These are phyloP conservation scores for Erucastrum elatum DNA, from an alignment of 345 rosid species.

Conservation along the genomic window DNA sequence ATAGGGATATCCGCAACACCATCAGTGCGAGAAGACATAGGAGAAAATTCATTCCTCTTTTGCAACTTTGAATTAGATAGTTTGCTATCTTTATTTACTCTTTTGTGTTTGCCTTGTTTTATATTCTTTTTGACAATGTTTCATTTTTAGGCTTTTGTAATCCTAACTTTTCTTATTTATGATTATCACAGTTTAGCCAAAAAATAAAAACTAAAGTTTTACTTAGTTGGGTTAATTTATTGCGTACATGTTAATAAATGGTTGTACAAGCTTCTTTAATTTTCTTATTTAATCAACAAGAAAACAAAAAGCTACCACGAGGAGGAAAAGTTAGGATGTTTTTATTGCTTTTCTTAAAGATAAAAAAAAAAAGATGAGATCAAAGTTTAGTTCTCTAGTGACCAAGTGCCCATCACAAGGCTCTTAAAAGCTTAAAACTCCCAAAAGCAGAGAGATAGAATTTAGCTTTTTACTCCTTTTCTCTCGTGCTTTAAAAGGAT, in stretches of 20 bases:
- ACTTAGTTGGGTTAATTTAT: conserved; percentile 2
- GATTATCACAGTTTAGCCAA: no score
- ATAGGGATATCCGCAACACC: no score
- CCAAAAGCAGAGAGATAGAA: conserved; percentile 42
- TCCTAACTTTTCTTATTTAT: no score
- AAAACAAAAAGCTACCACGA: conserved; percentile 14
- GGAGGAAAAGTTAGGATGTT: conserved; percentile 36
- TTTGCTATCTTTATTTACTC: no score
- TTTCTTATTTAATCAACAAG: neutral
- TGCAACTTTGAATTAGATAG: no score
- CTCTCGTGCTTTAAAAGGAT: conserved; percentile 57
- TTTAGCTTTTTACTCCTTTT: conserved; percentile 30
- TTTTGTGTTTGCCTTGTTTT: no score
- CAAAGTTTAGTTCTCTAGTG: conserved; percentile 29
- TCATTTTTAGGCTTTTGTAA: no score
- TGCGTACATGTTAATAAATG: conserved; percentile 10
- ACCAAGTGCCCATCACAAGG: conserved; percentile 42
- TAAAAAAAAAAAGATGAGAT: conserved; percentile 29
- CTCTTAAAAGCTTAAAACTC: conserved; percentile 39
- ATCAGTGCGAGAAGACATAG: no score
- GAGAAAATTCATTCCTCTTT: no score
- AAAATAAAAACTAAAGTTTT: neutral
- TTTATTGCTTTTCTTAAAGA: conserved; percentile 26
- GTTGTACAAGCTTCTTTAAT: neutral
- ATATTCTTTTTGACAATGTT: no score